These are phyloP conservation scores for Aspergillus thermomutatus DNA, from an alignment of 2,329 filamentous ascomycete genomes.

Conservation along the genomic window DNA sequence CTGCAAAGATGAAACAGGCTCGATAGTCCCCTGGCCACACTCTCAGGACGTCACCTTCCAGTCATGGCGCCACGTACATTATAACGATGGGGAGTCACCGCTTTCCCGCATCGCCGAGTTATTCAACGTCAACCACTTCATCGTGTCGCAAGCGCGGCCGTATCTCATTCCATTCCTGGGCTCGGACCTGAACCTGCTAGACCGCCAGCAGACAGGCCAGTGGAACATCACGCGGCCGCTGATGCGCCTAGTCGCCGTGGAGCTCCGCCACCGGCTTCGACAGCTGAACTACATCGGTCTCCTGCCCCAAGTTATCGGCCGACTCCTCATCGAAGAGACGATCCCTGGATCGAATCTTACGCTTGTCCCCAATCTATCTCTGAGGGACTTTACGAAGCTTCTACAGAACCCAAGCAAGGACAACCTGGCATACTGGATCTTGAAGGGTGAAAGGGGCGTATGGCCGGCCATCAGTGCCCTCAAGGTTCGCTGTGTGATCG, in stretches of 20 bases:
- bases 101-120: slow-evolving; percentile 73
- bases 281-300: slow-evolving; percentile 76
- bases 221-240: slow-evolving; percentile 55
- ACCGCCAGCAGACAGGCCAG: slow-evolving; percentile 57
- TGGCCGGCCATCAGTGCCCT: slow-evolving; percentile 87
- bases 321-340: slow-evolving; percentile 78
- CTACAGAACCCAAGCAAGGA: slow-evolving; percentile 78
- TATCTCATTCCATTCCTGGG: slow-evolving; percentile 84
- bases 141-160: slow-evolving; percentile 86
- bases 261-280: slow-evolving; percentile 74
- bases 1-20: slow-evolving; percentile 72
- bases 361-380: slow-evolving; percentile 73
- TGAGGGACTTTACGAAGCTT: slow-evolving; percentile 70
- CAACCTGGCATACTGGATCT: slow-evolving; percentile 79
- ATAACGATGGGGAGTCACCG: slow-evolving; percentile 64
- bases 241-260: slow-evolving; percentile 67
- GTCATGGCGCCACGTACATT: slow-evolving; percentile 65
- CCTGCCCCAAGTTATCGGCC: slow-evolving; percentile 65
- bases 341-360: slow-evolving; percentile 76
- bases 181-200: slow-evolving; percentile 72
- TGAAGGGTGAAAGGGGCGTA: slow-evolving; percentile 77
- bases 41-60: slow-evolving; percentile 59
- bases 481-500: slow-evolving; percentile 76
- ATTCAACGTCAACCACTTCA: slow-evolving; percentile 93
- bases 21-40: slow-evolving; percentile 70